These are phyloP conservation scores for Coccomyxa subellipsoidea DNA, from an alignment of 163 green algal species.

Conservation along the genomic window DNA sequence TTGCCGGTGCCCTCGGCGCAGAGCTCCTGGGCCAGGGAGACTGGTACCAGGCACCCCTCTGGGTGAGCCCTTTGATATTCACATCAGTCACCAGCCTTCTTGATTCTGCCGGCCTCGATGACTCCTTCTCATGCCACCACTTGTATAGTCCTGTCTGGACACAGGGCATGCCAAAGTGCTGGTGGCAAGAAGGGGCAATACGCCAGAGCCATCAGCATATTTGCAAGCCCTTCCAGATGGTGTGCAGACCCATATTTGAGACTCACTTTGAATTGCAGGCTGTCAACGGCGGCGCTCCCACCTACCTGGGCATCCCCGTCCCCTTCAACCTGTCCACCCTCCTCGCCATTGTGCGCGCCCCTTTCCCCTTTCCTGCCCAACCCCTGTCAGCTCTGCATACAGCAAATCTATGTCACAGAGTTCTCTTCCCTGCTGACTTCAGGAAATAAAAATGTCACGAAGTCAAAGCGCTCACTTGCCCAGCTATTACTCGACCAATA, in stretches of 20 bases:
- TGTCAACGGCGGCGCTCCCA: slow-evolving; percentile 67
- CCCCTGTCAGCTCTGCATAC: not conserved
- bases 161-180: no score
- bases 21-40: slow-evolving; percentile 83
- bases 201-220: not conserved
- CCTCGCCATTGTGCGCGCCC: slow-evolving; percentile 45
- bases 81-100: no score
- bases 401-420: not conserved
- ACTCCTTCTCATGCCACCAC: no score
- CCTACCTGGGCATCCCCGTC: slow-evolving; percentile 77
- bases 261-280: slow-evolving; percentile 48
- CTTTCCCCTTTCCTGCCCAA: not conserved
- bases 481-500: no score
- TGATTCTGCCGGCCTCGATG: no score
- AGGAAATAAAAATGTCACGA: no score
- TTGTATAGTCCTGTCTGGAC: no score
- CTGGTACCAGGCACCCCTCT: slow-evolving; percentile 83
- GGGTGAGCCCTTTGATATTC: slow-evolving; percentile 41
- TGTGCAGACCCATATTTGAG: no score
- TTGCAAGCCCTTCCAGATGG: no score
- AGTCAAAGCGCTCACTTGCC: no score
- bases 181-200: no score
- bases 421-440: no score
- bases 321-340: slow-evolving; percentile 84
- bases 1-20: slow-evolving; percentile 67